These are phyloP conservation scores for Yarrowia porcina DNA, from an alignment of 805 yeast genomes.

Conservation along the genomic window DNA sequence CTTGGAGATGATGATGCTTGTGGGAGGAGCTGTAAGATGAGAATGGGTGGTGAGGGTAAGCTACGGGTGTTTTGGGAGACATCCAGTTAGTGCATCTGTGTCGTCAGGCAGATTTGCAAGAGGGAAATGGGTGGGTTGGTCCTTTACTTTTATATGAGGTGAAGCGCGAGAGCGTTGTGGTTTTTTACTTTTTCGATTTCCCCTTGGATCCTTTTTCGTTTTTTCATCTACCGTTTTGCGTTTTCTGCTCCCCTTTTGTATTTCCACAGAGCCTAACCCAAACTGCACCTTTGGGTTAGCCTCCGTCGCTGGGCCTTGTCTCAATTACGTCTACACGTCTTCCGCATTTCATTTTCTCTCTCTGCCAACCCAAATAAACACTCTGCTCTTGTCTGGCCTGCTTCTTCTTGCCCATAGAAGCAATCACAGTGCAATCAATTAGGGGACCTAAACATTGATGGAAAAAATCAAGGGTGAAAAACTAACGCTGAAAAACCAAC, in stretches of 20 bases:
- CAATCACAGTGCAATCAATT: not conserved
- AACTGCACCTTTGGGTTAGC: not conserved
- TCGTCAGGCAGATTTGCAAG: conserved; percentile 9
- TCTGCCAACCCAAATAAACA: not conserved
- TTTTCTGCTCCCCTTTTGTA: not conserved
- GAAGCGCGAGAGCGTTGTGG: conserved; percentile 14
- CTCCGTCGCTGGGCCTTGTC: not conserved
- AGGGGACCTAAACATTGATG: no score
- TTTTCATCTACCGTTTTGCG: not conserved
- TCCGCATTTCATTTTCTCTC: conserved; percentile 15
- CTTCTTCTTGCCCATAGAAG: not conserved
- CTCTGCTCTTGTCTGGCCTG: not conserved
- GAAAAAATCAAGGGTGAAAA: no score
- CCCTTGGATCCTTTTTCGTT: not conserved
- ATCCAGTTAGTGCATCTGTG: conserved; percentile 20
- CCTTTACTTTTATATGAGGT: conserved; percentile 21
- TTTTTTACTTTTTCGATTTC: not conserved
- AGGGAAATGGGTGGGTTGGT: not conserved
- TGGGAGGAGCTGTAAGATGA: not conserved
- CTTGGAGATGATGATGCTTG: not conserved
- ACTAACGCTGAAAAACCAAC: not conserved
- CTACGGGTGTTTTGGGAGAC: conserved; percentile 24
- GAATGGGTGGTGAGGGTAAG: conserved; percentile 1
- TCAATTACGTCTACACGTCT: conserved; percentile 3
- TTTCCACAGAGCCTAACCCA: not conserved